These are phyloP conservation scores for Globisporangium spinosum DNA, from an alignment of 352 stramenopile genomes.

Conservation along the genomic window DNA sequence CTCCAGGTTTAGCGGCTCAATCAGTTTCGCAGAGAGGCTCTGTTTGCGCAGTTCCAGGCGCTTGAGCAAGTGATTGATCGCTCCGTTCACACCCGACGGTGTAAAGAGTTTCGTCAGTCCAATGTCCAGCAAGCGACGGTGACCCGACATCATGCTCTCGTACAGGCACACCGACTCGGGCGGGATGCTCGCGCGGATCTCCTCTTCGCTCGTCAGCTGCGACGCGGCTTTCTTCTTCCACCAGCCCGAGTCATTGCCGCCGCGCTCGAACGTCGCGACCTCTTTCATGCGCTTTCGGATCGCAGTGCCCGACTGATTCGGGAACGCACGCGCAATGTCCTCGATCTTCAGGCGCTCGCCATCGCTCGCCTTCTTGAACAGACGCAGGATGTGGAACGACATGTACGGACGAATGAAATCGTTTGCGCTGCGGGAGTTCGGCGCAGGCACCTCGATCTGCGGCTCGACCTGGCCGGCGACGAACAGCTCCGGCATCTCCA, in stretches of 20 bases:
- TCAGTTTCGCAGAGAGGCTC: constrained; percentile 40
- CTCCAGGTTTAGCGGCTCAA: constrained; percentile 49
- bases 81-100: constrained; percentile 60
- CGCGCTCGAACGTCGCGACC: constrained; percentile 80
- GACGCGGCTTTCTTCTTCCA: constrained; percentile 77
- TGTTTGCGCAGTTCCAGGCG: constrained; percentile 71
- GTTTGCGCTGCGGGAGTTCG: constrained; percentile 76
- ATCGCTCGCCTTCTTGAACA: constrained; percentile 83
- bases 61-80: constrained; percentile 71
- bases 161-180: constrained; percentile 83
- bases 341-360: constrained; percentile 81
- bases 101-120: constrained; percentile 81
- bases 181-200: constrained; percentile 66
- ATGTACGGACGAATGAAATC: constrained; percentile 87
- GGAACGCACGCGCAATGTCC: constrained; percentile 76
- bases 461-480: constrained; percentile 77
- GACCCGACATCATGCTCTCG: constrained; percentile 87
- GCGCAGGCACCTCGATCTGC: constrained; percentile 77
- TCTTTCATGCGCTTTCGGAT: constrained; percentile 88
- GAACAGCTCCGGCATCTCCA: constrained; percentile 76
- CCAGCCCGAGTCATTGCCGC: constrained; percentile 77
- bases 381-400: constrained; percentile 78
- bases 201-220: constrained; percentile 68
- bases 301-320: constrained; percentile 74
- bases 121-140: constrained; percentile 71